Conservation (phyloP, 495 filamentous ascomycete genomes). For the Acidomyces sp. region DNA sequence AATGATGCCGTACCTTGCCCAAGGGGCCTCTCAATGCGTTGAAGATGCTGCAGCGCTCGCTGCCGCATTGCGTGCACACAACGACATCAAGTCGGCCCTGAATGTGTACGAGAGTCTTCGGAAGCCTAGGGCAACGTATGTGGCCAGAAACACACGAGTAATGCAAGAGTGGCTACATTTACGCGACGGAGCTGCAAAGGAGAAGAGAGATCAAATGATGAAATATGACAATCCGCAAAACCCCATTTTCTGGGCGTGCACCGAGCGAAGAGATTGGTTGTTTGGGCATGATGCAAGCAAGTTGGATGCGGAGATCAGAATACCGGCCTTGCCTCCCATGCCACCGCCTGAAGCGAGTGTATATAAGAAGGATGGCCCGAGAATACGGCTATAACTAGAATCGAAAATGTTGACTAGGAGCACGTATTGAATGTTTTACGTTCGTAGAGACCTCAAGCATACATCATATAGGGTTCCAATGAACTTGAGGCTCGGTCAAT, state of each 20-base stretch:
- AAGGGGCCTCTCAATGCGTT: slow-evolving; percentile 21
- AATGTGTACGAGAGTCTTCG: slow-evolving; percentile 46
- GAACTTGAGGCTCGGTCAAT: too few relatives aligned
- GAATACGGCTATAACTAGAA: too few relatives aligned
- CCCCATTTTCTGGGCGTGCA: slow-evolving; percentile 16
- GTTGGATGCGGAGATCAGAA: slow-evolving; percentile 3
- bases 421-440: too few relatives aligned
- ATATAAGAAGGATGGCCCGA: too few relatives aligned
- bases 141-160: slow-evolving; percentile 40
- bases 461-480: too few relatives aligned
- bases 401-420: too few relatives aligned
- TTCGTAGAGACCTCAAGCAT: too few relatives aligned
- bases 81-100: slow-evolving; percentile 27
- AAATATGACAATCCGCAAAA: slow-evolving; percentile 11
- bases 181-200: slow-evolving; percentile 41
- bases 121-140: slow-evolving; percentile 45
- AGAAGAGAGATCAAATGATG: slow-evolving; percentile 39
- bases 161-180: slow-evolving; percentile 49
- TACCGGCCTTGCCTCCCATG: slow-evolving; percentile 12
- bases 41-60: slow-evolving; percentile 21
- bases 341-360: slow-evolving; percentile 11
- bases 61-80: slow-evolving; percentile 6
- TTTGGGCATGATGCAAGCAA: slow-evolving; percentile 15
- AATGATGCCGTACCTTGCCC: slow-evolving; percentile 21
- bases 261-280: slow-evolving; percentile 13